phyloP scores from a whole-genome alignment of 495 filamentous ascomycete genomes.

The Oidiodendron maius region DNA sequence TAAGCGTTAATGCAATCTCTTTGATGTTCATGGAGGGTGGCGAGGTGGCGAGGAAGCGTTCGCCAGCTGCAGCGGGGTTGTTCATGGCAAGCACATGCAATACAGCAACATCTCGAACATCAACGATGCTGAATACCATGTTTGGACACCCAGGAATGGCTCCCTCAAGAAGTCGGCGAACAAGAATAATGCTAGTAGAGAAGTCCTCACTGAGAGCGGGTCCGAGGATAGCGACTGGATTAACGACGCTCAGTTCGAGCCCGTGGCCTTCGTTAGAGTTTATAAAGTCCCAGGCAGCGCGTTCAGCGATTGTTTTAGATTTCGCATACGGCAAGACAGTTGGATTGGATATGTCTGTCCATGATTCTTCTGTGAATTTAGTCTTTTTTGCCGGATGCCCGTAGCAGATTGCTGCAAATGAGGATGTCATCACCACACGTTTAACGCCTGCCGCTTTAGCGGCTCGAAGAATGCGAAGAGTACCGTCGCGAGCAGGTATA shows the following conservation, averaged over 20 bases:
- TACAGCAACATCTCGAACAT: slow-evolving; percentile 4
- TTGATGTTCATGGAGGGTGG: background rate
- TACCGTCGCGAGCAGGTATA: slow-evolving; percentile 8
- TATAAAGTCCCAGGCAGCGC: slow-evolving; percentile 23
- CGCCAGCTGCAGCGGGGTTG: background rate
- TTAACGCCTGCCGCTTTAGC: slow-evolving; percentile 6
- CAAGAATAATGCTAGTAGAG: background rate
- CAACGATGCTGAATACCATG: background rate
- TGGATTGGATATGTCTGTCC: background rate
- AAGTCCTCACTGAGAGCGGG: background rate
- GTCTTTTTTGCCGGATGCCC: background rate
- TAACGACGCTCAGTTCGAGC: background rate
- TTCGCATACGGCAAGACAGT: slow-evolving; percentile 12
- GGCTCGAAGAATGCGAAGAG: slow-evolving; percentile 2
- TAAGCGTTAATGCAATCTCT: background rate
- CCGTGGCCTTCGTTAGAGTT: background rate
- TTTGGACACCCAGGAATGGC: background rate
- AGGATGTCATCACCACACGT: slow-evolving; percentile 7
- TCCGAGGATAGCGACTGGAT: background rate
- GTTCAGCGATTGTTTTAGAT: slow-evolving; percentile 24
- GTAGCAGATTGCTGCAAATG: background rate
- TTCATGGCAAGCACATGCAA: slow-evolving; percentile 5
- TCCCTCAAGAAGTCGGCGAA: background rate
- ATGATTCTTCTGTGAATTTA: slow-evolving; percentile 3
- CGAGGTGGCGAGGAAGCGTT: background rate